A percentile compares a stretch with the other conserved stretches of the same genome.
Evolutionary conservation across 257 asterid genomes (phyloP).

Genomic region (Solanum lycopersicoides): DNA sequence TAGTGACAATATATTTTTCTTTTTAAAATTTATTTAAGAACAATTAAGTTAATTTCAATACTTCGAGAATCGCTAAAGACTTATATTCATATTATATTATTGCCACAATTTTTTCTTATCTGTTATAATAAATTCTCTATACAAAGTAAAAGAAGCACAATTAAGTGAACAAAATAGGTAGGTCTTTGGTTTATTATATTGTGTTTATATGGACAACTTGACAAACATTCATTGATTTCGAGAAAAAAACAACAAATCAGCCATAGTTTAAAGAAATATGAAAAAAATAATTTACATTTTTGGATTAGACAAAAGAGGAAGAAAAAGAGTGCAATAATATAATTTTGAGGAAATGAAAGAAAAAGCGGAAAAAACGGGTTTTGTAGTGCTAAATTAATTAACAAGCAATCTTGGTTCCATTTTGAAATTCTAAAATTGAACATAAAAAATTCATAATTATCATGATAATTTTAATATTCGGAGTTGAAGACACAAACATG

Average conservation of each 20-base stretch:
- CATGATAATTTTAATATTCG: background rate
- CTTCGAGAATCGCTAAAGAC: too few species aligned
- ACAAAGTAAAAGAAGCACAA: too few species aligned
- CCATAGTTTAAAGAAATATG: background rate
- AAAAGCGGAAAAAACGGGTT: background rate
- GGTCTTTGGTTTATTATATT: background rate
- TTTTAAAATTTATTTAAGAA: too few species aligned
- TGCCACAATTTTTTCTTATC: too few species aligned
- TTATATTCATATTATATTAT: too few species aligned
- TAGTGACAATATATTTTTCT: too few species aligned
- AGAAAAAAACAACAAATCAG: background rate
- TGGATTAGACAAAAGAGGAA: background rate
- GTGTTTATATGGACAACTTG: background rate
- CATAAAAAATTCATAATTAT: background rate
- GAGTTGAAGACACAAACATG: background rate
- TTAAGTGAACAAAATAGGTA: background rate
- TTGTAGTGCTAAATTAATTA: background rate
- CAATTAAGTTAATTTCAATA: too few species aligned
- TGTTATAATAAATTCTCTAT: too few species aligned
- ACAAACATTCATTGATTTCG: background rate
- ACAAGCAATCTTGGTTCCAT: background rate
- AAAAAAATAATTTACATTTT: background rate
- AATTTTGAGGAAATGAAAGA: background rate
- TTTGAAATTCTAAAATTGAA: background rate
- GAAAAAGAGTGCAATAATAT: background rate